Conservation (phyloP, 805 yeast species). For the Torulaspora microellipsoides region DNA sequence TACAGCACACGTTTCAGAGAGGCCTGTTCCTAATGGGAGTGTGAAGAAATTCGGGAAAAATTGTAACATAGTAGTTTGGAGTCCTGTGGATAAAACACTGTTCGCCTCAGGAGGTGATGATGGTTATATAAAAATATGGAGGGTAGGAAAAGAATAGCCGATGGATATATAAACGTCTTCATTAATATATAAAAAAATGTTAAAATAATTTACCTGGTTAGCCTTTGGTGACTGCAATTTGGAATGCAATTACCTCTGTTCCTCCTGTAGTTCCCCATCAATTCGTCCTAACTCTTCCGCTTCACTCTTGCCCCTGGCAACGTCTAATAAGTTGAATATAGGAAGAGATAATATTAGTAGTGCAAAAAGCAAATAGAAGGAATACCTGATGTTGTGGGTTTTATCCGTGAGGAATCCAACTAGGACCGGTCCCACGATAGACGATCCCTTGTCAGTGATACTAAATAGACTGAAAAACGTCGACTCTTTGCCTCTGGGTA, state of each 20-base stretch:
- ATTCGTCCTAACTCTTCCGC: constrained; percentile 39
- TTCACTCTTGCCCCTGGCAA: constrained; percentile 57
- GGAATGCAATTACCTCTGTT: no score
- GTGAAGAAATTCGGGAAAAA: constrained; percentile 27
- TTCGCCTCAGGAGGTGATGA: constrained; percentile 91
- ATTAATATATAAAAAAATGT: no score
- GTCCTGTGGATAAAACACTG: constrained; percentile 41
- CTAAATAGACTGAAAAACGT: constrained; percentile 72
- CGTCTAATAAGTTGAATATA: constrained; percentile 49
- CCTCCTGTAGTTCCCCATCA: background rate
- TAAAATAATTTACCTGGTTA: no score
- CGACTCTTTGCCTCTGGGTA: constrained; percentile 72
- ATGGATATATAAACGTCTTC: background rate
- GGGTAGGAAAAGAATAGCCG: constrained; percentile 31
- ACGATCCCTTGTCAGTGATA: constrained; percentile 77
- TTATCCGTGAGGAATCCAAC: constrained; percentile 69
- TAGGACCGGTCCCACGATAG: constrained; percentile 66
- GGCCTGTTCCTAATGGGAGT: constrained; percentile 14
- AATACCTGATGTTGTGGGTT: constrained; percentile 69
- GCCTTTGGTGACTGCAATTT: no score
- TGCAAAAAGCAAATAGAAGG: constrained; percentile 58
- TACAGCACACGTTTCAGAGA: constrained; percentile 25
- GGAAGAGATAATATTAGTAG: constrained; percentile 55
- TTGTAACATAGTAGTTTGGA: constrained; percentile 81
- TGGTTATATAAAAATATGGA: constrained; percentile 64